phyloP scores from a whole-genome alignment of 2,329 filamentous ascomycete species.

The Phaeoacremonium minimum region DNA sequence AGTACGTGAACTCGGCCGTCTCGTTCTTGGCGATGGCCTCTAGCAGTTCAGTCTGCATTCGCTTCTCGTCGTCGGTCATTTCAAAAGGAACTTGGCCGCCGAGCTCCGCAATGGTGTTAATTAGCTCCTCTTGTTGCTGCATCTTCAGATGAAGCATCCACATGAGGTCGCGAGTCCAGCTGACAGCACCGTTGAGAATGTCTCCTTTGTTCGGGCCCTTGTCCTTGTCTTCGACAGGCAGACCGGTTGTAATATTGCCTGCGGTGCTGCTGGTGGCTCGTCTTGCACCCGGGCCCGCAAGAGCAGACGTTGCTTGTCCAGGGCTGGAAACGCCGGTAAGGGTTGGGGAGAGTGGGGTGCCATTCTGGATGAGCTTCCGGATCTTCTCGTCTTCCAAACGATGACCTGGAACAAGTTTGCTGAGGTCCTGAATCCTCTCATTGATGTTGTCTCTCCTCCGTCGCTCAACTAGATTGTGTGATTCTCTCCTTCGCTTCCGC shows the following conservation, averaged over 20 bases:
- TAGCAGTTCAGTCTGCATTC: conserved; percentile 90
- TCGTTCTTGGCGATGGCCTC: conserved; percentile 83
- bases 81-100: conserved; percentile 77
- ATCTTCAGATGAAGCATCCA: conserved; percentile 91
- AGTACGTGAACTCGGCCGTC: conserved; percentile 73
- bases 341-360: conserved; percentile 81
- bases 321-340: conserved; percentile 66
- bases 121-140: conserved; percentile 82
- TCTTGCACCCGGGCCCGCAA: conserved; percentile 79
- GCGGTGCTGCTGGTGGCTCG: conserved; percentile 67
- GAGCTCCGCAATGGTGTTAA: conserved; percentile 67
- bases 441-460: conserved; percentile 97
- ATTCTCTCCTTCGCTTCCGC: conserved; percentile 83
- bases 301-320: conserved; percentile 76
- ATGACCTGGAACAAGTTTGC: conserved; percentile 86
- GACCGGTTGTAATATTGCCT: conserved; percentile 84
- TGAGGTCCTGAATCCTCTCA: conserved; percentile 94
- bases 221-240: conserved; percentile 95
- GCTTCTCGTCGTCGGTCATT: conserved; percentile 84
- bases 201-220: conserved; percentile 99
- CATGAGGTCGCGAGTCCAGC: conserved; percentile 97
- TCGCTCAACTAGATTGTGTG: conserved; percentile 94
- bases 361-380: conserved; percentile 89
- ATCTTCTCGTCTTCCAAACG: conserved; percentile 96
- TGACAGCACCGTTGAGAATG: conserved; percentile 93